phyloP scores from a whole-genome alignment of 176 grass and related monocot genomes.

The Paspalum vaginatum region DNA sequence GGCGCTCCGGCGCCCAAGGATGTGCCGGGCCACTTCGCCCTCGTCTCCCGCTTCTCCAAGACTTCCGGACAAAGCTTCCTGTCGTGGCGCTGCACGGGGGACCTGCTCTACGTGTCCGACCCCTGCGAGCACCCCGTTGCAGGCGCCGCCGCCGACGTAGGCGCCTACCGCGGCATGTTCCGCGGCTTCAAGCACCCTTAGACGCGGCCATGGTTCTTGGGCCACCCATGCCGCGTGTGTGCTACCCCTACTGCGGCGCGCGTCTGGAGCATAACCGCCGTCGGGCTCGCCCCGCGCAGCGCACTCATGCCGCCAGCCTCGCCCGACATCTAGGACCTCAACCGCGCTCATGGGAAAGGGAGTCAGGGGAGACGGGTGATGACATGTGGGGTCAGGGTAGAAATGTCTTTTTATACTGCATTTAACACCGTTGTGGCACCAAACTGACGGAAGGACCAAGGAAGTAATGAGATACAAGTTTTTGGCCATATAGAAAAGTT shows the following conservation, averaged over 20 bases:
- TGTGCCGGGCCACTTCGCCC: conserved; percentile 52
- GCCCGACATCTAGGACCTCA: no score
- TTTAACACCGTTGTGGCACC: no score
- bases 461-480: no score
- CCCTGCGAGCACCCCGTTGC: conserved; percentile 66
- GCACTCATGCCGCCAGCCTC: no score
- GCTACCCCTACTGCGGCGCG: conserved; percentile 80
- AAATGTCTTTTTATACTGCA: no score
- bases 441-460: no score
- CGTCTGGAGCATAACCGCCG: conserved; percentile 86
- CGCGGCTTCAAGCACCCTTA: conserved; percentile 67
- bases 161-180: conserved; percentile 77
- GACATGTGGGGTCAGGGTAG: no score
- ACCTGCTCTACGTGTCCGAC: conserved; percentile 82
- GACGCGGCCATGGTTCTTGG: conserved; percentile 62
- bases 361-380: no score
- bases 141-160: conserved; percentile 36
- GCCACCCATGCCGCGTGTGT: conserved; percentile 45
- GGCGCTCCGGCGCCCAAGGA: conserved; percentile 11
- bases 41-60: conserved; percentile 73
- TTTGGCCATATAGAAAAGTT: no score
- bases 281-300: conserved; percentile 56
- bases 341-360: no score
- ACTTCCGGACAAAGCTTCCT: conserved; percentile 73
- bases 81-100: conserved; percentile 55